phyloP scores from a whole-genome alignment of 1,284 basidiomycete species.

The Mycena sp. region DNA sequence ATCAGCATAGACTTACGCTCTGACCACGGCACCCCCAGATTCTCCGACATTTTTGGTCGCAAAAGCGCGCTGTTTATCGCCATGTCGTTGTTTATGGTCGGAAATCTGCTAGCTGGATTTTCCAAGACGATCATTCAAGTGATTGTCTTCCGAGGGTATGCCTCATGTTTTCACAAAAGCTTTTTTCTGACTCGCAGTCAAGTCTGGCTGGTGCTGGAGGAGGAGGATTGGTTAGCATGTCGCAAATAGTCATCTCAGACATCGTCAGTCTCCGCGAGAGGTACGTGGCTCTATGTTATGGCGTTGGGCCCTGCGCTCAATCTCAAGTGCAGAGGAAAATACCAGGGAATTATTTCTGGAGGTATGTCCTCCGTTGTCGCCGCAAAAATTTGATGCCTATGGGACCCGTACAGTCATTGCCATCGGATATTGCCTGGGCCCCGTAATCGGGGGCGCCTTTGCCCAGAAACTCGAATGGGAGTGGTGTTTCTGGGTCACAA shows the following conservation, averaged over 20 bases:
- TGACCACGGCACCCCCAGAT: slow-evolving; percentile 31
- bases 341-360: slow-evolving; percentile 69
- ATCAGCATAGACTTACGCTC: neutral
- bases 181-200: neutral
- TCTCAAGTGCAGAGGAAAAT: slow-evolving; percentile 62
- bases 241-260: slow-evolving; percentile 73
- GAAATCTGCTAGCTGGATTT: slow-evolving; percentile 67
- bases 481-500: slow-evolving; percentile 76
- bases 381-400: slow-evolving; percentile 22
- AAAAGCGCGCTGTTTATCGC: slow-evolving; percentile 69
- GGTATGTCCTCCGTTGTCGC: slow-evolving; percentile 50
- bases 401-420: slow-evolving; percentile 18
- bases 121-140: slow-evolving; percentile 73
- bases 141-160: slow-evolving; percentile 70
- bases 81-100: slow-evolving; percentile 70
- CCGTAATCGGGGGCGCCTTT: slow-evolving; percentile 66
- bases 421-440: slow-evolving; percentile 61
- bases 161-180: neutral
- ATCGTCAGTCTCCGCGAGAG: slow-evolving; percentile 68
- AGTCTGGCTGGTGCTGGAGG: slow-evolving; percentile 72
- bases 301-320: too few species aligned
- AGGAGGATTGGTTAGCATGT: slow-evolving; percentile 72
- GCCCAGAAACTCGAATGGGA: slow-evolving; percentile 70
- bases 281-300: slow-evolving; percentile 44
- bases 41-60: slow-evolving; percentile 82